These are phyloP conservation scores for Aspergillus novoparasiticus DNA, from an alignment of 2,329 filamentous ascomycete species.

Conservation along the genomic window DNA sequence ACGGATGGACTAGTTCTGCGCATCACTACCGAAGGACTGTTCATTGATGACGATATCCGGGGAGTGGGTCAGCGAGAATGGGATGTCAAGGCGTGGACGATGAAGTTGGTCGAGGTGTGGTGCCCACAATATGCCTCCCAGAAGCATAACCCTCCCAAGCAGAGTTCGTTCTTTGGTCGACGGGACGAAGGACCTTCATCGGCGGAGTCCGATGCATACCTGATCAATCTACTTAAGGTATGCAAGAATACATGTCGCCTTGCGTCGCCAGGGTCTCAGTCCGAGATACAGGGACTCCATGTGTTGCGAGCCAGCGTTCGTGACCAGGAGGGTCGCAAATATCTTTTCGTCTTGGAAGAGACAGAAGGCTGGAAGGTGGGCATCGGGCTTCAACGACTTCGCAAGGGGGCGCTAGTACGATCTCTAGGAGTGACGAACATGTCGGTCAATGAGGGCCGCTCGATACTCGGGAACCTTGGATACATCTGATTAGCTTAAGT, in stretches of 20 bases:
- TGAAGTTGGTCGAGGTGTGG: conserved; percentile 90
- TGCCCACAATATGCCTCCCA: conserved; percentile 63
- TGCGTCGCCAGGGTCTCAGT: conserved; percentile 43
- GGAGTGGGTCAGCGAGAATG: conserved; percentile 93
- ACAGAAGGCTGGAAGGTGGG: conserved; percentile 66
- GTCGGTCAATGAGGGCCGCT: conserved; percentile 21
- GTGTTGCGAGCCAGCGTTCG: conserved; percentile 61
- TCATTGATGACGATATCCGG: conserved; percentile 94
- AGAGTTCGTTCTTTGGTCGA: conserved; percentile 43
- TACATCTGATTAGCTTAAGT: conserved; percentile 12
- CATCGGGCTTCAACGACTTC: conserved; percentile 58
- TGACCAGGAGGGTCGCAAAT: conserved; percentile 63
- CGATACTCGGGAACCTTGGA: conserved; percentile 24
- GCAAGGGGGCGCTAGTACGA: conserved; percentile 58
- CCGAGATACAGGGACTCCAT: conserved; percentile 49
- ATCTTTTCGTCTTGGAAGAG: conserved; percentile 62
- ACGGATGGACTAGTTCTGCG: conserved; percentile 90
- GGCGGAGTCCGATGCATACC: conserved; percentile 68
- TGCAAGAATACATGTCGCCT: conserved; percentile 67
- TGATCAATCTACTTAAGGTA: conserved; percentile 63
- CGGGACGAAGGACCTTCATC: conserved; percentile 57
- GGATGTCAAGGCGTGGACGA: conserved; percentile 97
- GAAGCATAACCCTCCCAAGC: conserved; percentile 33
- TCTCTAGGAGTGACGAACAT: conserved; percentile 52
- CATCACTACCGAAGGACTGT: conserved; percentile 90